Conservation (phyloP, 306 rosid species). For the Malus sieversii region DNA sequence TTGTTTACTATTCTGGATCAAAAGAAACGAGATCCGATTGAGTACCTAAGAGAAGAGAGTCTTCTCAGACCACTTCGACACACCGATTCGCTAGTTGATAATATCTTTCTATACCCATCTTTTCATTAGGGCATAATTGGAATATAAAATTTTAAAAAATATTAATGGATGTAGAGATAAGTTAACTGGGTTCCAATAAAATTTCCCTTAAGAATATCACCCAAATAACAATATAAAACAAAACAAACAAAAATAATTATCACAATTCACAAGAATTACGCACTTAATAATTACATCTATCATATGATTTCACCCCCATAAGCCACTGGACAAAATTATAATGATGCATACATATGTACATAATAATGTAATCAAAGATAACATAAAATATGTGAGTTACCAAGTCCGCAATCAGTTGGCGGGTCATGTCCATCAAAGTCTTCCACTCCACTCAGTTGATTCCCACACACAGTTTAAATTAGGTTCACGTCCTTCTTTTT, state of each 20-base stretch:
- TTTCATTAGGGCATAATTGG: too few species aligned
- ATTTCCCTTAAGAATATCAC: too few species aligned
- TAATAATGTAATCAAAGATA: background rate
- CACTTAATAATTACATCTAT: background rate
- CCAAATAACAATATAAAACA: too few species aligned
- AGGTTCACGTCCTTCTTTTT: too few species aligned
- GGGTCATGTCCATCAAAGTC: slow-evolving; percentile 13
- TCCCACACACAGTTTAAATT: background rate
- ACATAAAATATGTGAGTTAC: background rate
- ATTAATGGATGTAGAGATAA: too few species aligned
- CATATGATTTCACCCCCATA: background rate
- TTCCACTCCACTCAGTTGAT: background rate
- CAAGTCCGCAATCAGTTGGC: slow-evolving; percentile 2
- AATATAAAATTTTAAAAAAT: too few species aligned
- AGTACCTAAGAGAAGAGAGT: slow-evolving; percentile 1
- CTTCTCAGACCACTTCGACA: too few species aligned
- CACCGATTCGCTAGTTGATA: too few species aligned
- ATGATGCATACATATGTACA: background rate
- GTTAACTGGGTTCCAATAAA: too few species aligned
- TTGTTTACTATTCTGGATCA: background rate
- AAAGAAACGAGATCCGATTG: background rate
- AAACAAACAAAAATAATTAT: too few species aligned
- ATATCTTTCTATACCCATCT: too few species aligned
- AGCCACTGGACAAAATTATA: background rate
- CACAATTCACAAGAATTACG: too few species aligned